Percentiles rank a stretch among this genome's conserved stretches.
phyloP scores from a whole-genome alignment of 192 early-diverging fungal genomes.

The Coemansia sp. region DNA sequence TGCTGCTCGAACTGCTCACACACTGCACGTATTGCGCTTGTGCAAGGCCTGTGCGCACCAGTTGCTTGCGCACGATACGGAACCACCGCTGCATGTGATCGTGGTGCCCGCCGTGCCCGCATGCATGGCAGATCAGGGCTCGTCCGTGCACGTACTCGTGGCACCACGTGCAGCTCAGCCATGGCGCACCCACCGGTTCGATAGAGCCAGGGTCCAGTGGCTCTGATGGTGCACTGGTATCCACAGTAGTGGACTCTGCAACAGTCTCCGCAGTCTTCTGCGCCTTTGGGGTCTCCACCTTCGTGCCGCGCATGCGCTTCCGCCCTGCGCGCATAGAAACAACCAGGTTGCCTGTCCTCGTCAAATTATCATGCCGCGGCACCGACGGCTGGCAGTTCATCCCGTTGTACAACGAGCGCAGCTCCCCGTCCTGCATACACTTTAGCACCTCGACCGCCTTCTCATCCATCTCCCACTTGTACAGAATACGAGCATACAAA shows the following conservation, averaged over 20 bases:
- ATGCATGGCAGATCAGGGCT: slow-evolving; percentile 48
- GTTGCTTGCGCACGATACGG: slow-evolving; percentile 27
- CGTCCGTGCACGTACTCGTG: slow-evolving; percentile 51
- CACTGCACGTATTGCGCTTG: slow-evolving; percentile 11
- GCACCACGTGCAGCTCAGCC: slow-evolving; percentile 49
- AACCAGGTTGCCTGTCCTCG: slow-evolving; percentile 23
- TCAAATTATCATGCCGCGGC: slow-evolving; percentile 32
- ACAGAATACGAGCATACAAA: slow-evolving; percentile 40
- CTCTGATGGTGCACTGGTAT: not conserved
- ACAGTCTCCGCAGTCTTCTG: not conserved
- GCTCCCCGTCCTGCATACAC: slow-evolving; percentile 26
- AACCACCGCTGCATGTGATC: slow-evolving; percentile 52
- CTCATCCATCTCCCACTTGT: slow-evolving; percentile 39
- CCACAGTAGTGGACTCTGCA: not conserved
- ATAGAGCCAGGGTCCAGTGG: not conserved
- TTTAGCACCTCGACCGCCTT: slow-evolving; percentile 48
- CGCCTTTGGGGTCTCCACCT: not conserved
- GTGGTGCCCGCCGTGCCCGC: slow-evolving; percentile 52
- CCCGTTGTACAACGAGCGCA: slow-evolving; percentile 28
- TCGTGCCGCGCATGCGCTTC: not conserved
- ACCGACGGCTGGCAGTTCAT: slow-evolving; percentile 44
- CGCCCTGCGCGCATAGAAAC: not conserved
- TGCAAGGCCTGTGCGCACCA: slow-evolving; percentile 22
- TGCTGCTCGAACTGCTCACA: slow-evolving; percentile 29
- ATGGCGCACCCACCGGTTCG: slow-evolving; percentile 21